phyloP scores from a whole-genome alignment of 225 moss, liverwort and hornwort species.

The Straminergon stramineum region DNA sequence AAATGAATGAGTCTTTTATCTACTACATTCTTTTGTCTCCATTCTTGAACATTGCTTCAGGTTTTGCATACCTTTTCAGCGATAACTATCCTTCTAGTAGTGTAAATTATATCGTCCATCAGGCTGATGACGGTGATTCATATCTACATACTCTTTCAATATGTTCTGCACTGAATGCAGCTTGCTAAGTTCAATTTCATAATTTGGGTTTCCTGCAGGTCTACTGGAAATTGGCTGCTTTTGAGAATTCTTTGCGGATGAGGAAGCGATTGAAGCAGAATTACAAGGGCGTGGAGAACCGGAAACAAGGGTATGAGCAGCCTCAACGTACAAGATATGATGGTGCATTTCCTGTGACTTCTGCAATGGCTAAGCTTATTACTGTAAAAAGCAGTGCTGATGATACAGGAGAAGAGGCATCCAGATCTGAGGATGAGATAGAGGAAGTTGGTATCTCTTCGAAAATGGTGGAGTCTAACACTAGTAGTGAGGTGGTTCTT shows the following conservation, averaged over 20 bases:
- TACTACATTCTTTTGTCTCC: neutral
- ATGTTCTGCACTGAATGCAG: neutral
- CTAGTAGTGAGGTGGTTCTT: conserved; percentile 3
- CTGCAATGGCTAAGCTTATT: conserved; percentile 67
- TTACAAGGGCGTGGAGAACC: conserved; percentile 66
- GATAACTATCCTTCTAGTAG: neutral
- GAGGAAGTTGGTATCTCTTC: conserved; percentile 29
- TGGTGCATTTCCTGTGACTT: conserved; percentile 48
- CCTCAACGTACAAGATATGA: conserved; percentile 21
- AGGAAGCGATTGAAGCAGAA: conserved; percentile 90
- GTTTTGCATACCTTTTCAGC: neutral
- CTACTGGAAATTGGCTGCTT: conserved; percentile 79
- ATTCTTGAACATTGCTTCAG: neutral
- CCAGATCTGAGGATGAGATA: conserved; percentile 43
- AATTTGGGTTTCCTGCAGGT: conserved; percentile 41
- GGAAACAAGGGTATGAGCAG: conserved; percentile 41
- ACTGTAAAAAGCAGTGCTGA: conserved; percentile 49
- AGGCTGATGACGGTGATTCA: neutral
- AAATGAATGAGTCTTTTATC: neutral
- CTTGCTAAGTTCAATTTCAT: neutral
- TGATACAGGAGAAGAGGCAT: conserved; percentile 44
- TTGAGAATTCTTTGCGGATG: conserved; percentile 93
- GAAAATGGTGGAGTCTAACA: conserved; percentile 14
- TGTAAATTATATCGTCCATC: neutral
- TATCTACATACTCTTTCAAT: neutral